Base-by-base conservation (phyloP, 306 rosid genomes). In the Adenanthera pavonina region DNA sequence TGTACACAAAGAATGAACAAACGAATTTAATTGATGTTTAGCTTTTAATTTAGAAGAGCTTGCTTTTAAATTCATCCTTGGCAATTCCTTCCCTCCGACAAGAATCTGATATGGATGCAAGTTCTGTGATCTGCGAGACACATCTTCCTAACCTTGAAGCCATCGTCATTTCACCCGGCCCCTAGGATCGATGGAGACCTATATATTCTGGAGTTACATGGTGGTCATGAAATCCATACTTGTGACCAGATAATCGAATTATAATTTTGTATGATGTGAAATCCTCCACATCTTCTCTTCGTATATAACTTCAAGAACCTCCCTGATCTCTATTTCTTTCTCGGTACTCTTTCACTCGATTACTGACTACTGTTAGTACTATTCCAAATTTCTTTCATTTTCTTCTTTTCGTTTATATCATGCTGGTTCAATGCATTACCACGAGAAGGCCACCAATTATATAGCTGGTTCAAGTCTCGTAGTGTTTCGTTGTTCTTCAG, bases 401-500 rank as follows among this genome's bases (percentile, higher is more conserved):
- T 38, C 20, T 81, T 56, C 4, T 43, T 79, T 12, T 65, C 4
- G 36, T 33, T 65, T 75, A 2, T 12, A 12, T 49, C 17, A 41
- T 41, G 5, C 7, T 41, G 46, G 46, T 6, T 41, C 46, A 41
- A 41, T 70, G 43, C 35, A 68, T 47, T 49, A 14, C 68, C 15
- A 0, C n/a, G 0, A 0, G 6, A 2, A 74, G 98, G 93, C 98
- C 97, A 94, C 98, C 98, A 94, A 44, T 25, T 25, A 25, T 25
- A 66, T 82, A 14, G 97, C 94, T 0, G 94, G 94, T 74, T 91
- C 91, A 20, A 90, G 60, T 61, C 92, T 92, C 2, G 90, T 71
- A 0, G 97, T 97, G 43, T 91, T 94, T 0, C 97, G 88, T 41
- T 94, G 97, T 20, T 94, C 98, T 68, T 94, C 98, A 0, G 93